Percentiles rank a stretch among this genome's conserved stretches.
Evolutionary conservation across 2,329 filamentous ascomycete species (phyloP).

Genomic region (Diplodia sapinea): DNA sequence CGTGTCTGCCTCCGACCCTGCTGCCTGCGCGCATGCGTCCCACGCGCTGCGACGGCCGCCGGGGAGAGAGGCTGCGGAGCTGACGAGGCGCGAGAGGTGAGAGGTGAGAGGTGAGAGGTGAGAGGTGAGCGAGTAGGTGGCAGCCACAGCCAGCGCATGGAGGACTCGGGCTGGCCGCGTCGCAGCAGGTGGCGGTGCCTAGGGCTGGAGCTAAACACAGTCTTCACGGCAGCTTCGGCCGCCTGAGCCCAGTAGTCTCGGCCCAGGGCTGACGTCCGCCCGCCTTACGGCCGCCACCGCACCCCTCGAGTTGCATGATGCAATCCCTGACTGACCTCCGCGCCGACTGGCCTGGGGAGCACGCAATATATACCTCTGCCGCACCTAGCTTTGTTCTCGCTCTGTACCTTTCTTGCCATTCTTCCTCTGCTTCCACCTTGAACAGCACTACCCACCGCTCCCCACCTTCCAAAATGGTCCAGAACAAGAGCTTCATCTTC

Average conservation of each 20-base stretch:
- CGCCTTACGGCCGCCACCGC: constrained; percentile 16
- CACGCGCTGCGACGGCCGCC: neutral
- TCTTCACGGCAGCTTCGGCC: constrained; percentile 5
- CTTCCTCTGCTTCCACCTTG: neutral
- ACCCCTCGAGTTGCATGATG: constrained; percentile 10
- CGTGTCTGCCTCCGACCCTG: neutral
- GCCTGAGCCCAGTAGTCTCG: constrained; percentile 7
- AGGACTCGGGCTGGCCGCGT: too few relatives aligned
- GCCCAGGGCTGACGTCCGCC: neutral
- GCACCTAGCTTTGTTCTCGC: neutral
- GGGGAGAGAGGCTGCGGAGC: neutral
- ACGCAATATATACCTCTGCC: constrained; percentile 13
- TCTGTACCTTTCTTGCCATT: neutral
- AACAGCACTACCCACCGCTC: neutral
- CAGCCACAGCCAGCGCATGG: too few relatives aligned
- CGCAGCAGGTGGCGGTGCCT: neutral
- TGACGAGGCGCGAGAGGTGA: neutral
- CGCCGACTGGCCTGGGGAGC: neutral
- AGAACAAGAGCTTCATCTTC: constrained; percentile 79
- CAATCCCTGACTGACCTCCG: constrained; percentile 3
- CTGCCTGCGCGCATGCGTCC: constrained; percentile 4
- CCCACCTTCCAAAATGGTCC: constrained; percentile 50
- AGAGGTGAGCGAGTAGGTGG: too few relatives aligned
- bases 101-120: too few relatives aligned
- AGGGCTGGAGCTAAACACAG: neutral